Evolutionary conservation across 441 rosid genomes (phyloP), one percentile per base, ranked within the genome.

Genomic region (Viola pubescens): DNA sequence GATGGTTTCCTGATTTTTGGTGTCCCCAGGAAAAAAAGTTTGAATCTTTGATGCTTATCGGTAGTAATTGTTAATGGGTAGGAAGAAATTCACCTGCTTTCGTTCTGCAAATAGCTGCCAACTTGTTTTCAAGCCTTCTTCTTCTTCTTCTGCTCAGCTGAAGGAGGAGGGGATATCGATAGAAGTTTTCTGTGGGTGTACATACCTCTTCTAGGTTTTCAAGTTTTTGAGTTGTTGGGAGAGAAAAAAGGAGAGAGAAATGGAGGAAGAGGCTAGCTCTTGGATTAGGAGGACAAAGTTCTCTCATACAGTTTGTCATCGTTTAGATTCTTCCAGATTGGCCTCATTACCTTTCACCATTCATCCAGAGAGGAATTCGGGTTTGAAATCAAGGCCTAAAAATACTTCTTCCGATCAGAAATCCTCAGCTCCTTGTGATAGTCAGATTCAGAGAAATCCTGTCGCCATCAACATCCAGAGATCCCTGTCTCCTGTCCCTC

Each of bases 271-370:
- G 10, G 76, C 74, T 60, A 59, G 58, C 73, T 94, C 99, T 48
- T 94, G 99, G 99, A 73, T 94, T 56, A 79, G 99, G 81, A 80
- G 99, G 76, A 60, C 99, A 0, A 94, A 85, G 37, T 94, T 77
- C 69, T 94, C 99, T 37, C 96, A 85, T 16, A 94, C 96, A 2
- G 79, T 90, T 68, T 90, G 81, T 61, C 84, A 90, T 59, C 83
- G 97, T 62, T 56, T 88, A 44, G 88, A 85, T 63, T 64, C 87
- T 8, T 81, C 95, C 34, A 78, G 67, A 69, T 69, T 83, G 73
- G 70, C 66, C 45, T 70, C 82, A 54, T 63, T 77, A 42, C 73
- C 88, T 41, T 56, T 89, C 12, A 46, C 48, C 19, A 60, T 80
- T 38, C 81, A 62, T 56, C 61, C 74, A 37, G 81, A 81, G 12